These are phyloP conservation scores for Aquilaria agallochum DNA, from an alignment of 441 rosid genomes.

Conservation along the genomic window DNA sequence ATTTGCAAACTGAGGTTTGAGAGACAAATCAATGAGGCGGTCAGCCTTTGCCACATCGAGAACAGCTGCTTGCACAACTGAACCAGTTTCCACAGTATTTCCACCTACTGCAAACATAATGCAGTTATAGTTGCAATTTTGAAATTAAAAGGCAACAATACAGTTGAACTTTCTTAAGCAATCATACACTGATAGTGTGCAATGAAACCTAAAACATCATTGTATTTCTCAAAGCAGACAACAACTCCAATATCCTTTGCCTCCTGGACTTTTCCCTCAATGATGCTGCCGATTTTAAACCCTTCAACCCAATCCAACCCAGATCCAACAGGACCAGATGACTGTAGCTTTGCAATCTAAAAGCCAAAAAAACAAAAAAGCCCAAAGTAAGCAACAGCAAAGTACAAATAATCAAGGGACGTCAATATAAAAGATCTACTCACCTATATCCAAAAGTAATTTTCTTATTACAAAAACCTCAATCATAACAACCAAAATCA, in stretches of 20 bases:
- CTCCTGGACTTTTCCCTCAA: conserved; percentile 77
- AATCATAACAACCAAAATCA: no score
- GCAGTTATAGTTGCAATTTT: conserved; percentile 11
- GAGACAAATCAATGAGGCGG: conserved; percentile 82
- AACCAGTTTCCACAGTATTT: conserved; percentile 46
- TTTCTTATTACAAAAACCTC: no score
- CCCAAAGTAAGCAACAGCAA: background rate
- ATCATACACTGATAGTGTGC: conserved; percentile 78
- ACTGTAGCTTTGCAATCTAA: conserved; percentile 73
- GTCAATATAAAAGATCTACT: background rate
- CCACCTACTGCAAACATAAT: conserved; percentile 60
- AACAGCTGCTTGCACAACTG: conserved; percentile 66
- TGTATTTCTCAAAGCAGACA: conserved; percentile 61
- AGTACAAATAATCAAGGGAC: no score
- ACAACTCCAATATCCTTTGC: conserved; percentile 79
- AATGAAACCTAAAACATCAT: conserved; percentile 79
- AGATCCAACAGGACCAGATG: conserved; percentile 34
- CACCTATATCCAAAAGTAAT: no score
- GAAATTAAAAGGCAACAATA: conserved; percentile 9
- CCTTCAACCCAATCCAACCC: conserved; percentile 69
- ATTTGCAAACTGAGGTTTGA: conserved; percentile 64
- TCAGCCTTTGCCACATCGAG: conserved; percentile 86
- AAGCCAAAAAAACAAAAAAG: conserved; percentile 10
- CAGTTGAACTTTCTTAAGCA: conserved; percentile 1
- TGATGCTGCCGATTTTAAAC: conserved; percentile 57